Evolutionary conservation across 1,139 yeast genomes (phyloP), one percentile per base, ranked within the genome.

Genomic region (Casaregolazyma lundiana): DNA sequence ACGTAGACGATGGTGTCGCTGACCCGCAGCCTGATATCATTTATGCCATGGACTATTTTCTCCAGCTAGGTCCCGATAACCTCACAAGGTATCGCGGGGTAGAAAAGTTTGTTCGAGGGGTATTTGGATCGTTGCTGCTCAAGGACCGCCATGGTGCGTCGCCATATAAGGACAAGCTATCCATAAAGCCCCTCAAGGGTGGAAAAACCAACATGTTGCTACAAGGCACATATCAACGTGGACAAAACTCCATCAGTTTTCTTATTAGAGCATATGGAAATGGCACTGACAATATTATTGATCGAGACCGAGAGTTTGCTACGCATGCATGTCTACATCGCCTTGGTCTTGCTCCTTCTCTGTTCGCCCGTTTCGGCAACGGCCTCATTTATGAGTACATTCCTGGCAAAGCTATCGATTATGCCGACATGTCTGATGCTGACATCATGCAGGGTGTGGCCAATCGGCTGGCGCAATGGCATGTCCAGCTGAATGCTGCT

Each of bases 131-230:
- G 2, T 8, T 17, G 18, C 17, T 26, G 15, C 15, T 21, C 11
- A 29, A 18, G 18, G 37, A 22, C 15, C n/a, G 15, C 16, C 30
- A 15, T 11, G 21, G 21, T 4, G 13, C 35, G 7, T 13, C 35
- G 1, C 9, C 20, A 2, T n/a, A 9, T 17, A 16, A 18, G 26
- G 36, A 43, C 30, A 37, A 19, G 3, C 29, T 38, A 40, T 9
- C 38, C 43, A 37, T 47, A 43, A 26, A 32, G 38, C 45, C 45
- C 3, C 68, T 84, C 43, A 83, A 85, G 2, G 95, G 94, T 2
- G 95, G 95, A 6, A 84, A 85, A 62, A 85, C 95, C 19, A 85
- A 85, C 62, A 79, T 80, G 79, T 73, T 84, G 45, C 64, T 82
- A 32, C 72, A 78, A 40, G 82, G 84, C 50, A 48, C 44, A 2